A percentile compares a stretch with the other conserved stretches of the same genome.
These are phyloP conservation scores for Liriodendron chinense DNA, from an alignment of 164 flowering plant genomes.

Conservation along the genomic window DNA sequence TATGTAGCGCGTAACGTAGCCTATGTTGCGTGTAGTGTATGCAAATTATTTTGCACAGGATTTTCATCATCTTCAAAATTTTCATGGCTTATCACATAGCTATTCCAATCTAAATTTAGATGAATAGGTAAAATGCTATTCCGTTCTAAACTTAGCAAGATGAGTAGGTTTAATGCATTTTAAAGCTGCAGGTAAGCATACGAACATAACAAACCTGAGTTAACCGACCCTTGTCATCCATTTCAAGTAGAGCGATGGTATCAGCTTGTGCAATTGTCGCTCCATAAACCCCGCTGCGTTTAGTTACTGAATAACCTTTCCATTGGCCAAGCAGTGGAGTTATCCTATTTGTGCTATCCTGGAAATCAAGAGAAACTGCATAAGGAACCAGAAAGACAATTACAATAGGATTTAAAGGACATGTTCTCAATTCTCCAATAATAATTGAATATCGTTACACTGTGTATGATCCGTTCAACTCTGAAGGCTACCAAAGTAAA, in stretches of 20 bases:
- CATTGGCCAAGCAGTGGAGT: slow-evolving; percentile 73
- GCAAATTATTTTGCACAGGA: background rate
- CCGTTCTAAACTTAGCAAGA: background rate
- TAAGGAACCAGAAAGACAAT: background rate
- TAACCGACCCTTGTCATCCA: slow-evolving; percentile 63
- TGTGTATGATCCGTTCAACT: background rate
- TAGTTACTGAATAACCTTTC: slow-evolving; percentile 84
- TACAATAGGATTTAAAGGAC: background rate
- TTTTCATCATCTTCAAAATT: background rate
- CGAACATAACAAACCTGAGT: slow-evolving; percentile 55
- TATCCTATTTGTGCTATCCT: slow-evolving; percentile 36
- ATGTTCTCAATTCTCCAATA: background rate
- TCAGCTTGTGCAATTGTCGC: slow-evolving; percentile 82
- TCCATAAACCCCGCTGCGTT: slow-evolving; percentile 94
- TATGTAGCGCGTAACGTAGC: too few species aligned
- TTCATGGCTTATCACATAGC: background rate
- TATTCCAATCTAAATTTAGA: too few species aligned
- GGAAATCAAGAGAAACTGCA: slow-evolving; percentile 5
- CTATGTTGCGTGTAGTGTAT: too few species aligned
- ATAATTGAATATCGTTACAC: background rate
- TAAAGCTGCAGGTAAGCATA: background rate
- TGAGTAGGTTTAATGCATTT: background rate
- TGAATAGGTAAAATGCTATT: background rate
- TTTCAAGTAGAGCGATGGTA: slow-evolving; percentile 57
- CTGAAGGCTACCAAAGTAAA: background rate